Conservation (phyloP, 1,284 basidiomycete species). For the Apiotrichum laibachii region DNA sequence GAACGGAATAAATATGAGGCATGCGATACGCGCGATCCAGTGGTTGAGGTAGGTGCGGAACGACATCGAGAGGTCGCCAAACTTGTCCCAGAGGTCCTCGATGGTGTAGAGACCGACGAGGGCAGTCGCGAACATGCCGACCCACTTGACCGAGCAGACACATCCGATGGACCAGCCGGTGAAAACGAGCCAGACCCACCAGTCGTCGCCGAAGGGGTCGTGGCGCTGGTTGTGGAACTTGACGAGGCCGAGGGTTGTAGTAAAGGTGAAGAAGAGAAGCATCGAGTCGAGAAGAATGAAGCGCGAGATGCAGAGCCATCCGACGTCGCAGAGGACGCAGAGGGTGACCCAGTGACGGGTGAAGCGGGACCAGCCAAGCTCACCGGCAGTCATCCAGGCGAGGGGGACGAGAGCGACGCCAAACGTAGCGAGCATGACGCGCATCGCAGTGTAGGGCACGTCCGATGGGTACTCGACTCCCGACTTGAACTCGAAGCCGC, state of each 20-base stretch:
- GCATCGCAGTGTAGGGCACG: conserved; percentile 92
- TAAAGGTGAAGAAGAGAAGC: conserved; percentile 96
- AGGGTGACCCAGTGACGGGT: conserved; percentile 87
- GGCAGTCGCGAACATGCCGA: conserved; percentile 91
- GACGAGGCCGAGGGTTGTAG: conserved; percentile 88
- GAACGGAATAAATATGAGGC: conserved; percentile 85
- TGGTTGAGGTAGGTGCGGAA: conserved; percentile 79
- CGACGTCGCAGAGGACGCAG: conserved; percentile 91
- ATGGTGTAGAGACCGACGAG: conserved; percentile 94
- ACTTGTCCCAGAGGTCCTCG: conserved; percentile 98
- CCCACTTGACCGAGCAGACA: conserved; percentile 96
- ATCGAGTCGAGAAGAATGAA: conserved; percentile 98
- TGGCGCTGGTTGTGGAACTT: conserved; percentile 97
- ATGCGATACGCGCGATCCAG: conserved; percentile 82
- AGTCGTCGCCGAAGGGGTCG: conserved; percentile 84
- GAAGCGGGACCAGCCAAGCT: conserved; percentile 85
- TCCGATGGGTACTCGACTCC: conserved; percentile 77
- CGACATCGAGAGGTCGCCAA: conserved; percentile 91
- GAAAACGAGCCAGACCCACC: conserved; percentile 92
- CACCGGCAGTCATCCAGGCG: conserved; percentile 94
- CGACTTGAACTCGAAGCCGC: conserved; percentile 90
- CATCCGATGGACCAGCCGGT: conserved; percentile 92
- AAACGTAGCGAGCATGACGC: conserved; percentile 88
- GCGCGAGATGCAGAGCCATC: conserved; percentile 92
- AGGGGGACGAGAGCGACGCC: conserved; percentile 94